These are phyloP conservation scores for Sclerotinia trifoliorum DNA, from an alignment of 2,329 filamentous ascomycete genomes.

Conservation along the genomic window DNA sequence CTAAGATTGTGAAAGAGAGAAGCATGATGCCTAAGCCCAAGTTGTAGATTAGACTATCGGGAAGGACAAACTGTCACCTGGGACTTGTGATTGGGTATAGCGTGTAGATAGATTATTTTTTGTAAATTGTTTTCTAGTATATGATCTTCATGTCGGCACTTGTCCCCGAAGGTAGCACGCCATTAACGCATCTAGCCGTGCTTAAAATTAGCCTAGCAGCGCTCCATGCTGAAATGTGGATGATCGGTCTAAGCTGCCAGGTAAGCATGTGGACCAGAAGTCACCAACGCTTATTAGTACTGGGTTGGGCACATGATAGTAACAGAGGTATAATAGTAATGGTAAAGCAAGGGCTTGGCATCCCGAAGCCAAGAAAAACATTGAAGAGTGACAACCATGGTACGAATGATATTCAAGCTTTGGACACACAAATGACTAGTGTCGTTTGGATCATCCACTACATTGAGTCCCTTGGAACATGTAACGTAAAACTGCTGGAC, in stretches of 20 bases:
- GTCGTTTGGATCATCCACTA: neutral
- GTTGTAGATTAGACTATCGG: slow-evolving; percentile 2
- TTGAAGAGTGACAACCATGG: neutral
- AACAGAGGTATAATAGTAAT: neutral
- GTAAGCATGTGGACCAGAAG: neutral
- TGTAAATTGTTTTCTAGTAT: slow-evolving; percentile 5
- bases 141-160: neutral
- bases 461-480: neutral
- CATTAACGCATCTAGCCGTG: neutral
- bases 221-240: neutral
- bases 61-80: neutral
- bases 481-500: neutral
- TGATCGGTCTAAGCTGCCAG: no score
- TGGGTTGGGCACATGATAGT: neutral
- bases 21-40: slow-evolving; percentile 9
- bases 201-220: neutral
- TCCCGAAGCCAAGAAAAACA: neutral
- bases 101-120: neutral
- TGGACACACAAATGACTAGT: neutral
- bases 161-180: neutral
- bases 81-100: neutral
- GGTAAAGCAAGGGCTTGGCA: no score
- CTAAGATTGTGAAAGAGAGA: slow-evolving; percentile 28
- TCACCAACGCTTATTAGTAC: neutral
- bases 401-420: neutral